A percentile compares a stretch with the other conserved stretches of the same genome.
phyloP scores from a whole-genome alignment of 805 yeast species.

The Kluyveromyces siamensis region DNA sequence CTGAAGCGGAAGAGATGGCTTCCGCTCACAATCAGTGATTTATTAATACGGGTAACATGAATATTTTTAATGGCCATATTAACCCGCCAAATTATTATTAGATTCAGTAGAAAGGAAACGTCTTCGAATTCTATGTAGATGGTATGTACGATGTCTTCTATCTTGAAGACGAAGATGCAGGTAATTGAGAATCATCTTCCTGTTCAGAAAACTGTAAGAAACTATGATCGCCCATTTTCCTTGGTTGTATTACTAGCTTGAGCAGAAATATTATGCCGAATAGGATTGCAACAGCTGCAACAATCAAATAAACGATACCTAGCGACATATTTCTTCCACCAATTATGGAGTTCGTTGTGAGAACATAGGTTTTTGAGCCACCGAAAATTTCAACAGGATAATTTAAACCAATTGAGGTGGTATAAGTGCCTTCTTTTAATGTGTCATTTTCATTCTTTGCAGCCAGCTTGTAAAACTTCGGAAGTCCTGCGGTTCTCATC shows the following conservation, averaged over 20 bases:
- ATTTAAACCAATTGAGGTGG: constrained; percentile 57
- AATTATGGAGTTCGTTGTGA: constrained; percentile 72
- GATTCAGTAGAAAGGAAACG: neutral
- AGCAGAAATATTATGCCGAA: constrained; percentile 69
- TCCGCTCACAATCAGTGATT: neutral
- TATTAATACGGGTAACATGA: neutral
- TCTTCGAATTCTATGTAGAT: neutral
- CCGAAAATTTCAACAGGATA: constrained; percentile 79
- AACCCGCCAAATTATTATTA: neutral
- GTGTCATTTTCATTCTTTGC: constrained; percentile 55
- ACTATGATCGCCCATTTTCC: constrained; percentile 75
- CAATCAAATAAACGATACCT: constrained; percentile 78
- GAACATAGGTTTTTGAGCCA: constrained; percentile 76
- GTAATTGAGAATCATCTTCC: constrained; percentile 1
- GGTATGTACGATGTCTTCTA: neutral
- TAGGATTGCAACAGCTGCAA: constrained; percentile 66
- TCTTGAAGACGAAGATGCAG: constrained; percentile 1
- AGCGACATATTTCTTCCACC: constrained; percentile 84
- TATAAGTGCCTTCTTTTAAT: constrained; percentile 60
- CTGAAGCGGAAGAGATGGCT: no score
- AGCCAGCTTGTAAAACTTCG: constrained; percentile 78
- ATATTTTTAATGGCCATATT: no score
- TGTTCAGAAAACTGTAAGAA: constrained; percentile 38
- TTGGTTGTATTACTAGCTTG: constrained; percentile 77
- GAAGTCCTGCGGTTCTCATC: constrained; percentile 92